Conservation (phyloP, 176 grass and related monocot species). For the Calamus simplicifolius region DNA sequence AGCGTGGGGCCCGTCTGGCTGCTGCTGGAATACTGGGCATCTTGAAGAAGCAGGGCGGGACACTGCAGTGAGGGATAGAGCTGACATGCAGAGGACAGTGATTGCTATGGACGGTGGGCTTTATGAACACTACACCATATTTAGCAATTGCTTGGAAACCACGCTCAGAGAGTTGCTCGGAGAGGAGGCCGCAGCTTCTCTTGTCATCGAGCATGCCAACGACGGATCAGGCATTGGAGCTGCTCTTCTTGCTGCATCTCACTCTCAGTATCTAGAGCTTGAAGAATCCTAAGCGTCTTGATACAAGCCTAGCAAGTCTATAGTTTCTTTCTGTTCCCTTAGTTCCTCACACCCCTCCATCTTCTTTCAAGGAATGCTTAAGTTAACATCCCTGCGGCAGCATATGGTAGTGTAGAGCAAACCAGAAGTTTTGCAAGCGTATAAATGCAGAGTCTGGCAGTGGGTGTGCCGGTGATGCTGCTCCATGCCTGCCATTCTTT, state of each 20-base stretch:
- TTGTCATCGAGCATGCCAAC: neutral
- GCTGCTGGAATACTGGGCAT: constrained; percentile 11
- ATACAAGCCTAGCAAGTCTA: no score
- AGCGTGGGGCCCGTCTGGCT: constrained; percentile 10
- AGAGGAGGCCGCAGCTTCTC: neutral
- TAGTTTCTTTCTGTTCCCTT: no score
- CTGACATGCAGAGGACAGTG: neutral
- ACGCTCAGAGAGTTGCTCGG: constrained; percentile 6
- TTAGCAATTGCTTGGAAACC: constrained; percentile 1
- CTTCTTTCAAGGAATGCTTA: no score
- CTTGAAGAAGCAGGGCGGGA: constrained; percentile 4
- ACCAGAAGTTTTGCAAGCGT: no score
- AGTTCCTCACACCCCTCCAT: no score
- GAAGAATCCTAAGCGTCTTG: no score
- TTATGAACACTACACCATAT: constrained; percentile 12
- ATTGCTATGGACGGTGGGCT: constrained; percentile 11
- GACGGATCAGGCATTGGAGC: constrained; percentile 16
- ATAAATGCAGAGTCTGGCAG: no score
- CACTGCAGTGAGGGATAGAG: neutral
- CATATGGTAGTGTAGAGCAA: no score
- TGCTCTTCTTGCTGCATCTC: constrained; percentile 4
- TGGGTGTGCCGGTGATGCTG: no score
- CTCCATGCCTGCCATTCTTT: no score
- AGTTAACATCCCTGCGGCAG: no score
- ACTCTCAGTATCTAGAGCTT: constrained; percentile 3